phyloP scores from a whole-genome alignment of 805 yeast genomes.

The Candida glaebosa region DNA sequence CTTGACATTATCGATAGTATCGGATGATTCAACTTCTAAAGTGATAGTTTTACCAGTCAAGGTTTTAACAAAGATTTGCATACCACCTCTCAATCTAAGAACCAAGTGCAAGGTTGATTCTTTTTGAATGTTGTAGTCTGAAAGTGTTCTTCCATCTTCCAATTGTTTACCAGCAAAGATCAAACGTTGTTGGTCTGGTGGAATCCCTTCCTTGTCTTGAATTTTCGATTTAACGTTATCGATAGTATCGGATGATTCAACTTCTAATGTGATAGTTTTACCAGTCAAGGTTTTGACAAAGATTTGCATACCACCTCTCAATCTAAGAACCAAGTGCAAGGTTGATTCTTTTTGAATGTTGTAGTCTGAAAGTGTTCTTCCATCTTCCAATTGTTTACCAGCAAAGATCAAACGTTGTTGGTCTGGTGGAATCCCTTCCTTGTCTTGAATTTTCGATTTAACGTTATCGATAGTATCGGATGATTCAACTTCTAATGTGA shows the following conservation, averaged over 20 bases:
- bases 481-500: slow-evolving; percentile 93
- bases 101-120: slow-evolving; percentile 96
- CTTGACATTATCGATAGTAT: slow-evolving; percentile 97
- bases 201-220: slow-evolving; percentile 99
- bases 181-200: slow-evolving; percentile 99
- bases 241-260: slow-evolving; percentile 95
- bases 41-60: slow-evolving; percentile 55
- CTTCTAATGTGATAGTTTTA: slow-evolving; percentile 78
- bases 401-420: slow-evolving; percentile 99
- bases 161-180: slow-evolving; percentile 99
- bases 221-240: slow-evolving; percentile 98
- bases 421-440: slow-evolving; percentile 99
- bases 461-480: slow-evolving; percentile 98
- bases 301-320: slow-evolving; percentile 82
- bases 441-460: slow-evolving; percentile 97
- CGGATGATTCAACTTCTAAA: slow-evolving; percentile 94
- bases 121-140: slow-evolving; percentile 98
- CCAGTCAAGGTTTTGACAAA: slow-evolving; percentile 35
- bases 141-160: slow-evolving; percentile 93
- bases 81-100: slow-evolving; percentile 96
- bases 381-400: slow-evolving; percentile 98
- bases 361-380: slow-evolving; percentile 95
- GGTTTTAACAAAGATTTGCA: slow-evolving; percentile 37
- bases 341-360: slow-evolving; percentile 98
- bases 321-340: slow-evolving; percentile 91